A percentile compares a stretch with the other conserved stretches of the same genome.
phyloP scores from a whole-genome alignment of 441 rosid species.

The Dalechampia spathulata region DNA sequence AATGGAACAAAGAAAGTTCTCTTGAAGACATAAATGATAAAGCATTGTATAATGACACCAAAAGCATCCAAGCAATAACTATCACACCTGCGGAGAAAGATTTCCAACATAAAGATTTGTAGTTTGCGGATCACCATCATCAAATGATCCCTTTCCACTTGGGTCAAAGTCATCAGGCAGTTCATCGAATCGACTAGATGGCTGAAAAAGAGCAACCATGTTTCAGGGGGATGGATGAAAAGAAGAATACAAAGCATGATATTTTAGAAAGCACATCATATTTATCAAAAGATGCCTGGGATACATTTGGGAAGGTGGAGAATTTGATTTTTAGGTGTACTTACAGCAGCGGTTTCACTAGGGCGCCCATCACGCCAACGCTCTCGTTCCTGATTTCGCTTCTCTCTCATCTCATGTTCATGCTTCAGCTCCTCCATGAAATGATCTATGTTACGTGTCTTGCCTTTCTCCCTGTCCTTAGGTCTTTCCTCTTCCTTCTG shows the following conservation, averaged over 20 bases:
- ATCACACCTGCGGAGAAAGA: conserved; percentile 80
- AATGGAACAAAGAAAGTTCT: conserved; percentile 10
- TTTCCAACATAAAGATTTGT: conserved; percentile 98
- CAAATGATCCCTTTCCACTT: conserved; percentile 98
- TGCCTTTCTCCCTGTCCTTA: conserved; percentile 86
- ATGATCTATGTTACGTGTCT: conserved; percentile 84
- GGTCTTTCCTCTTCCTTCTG: conserved; percentile 81
- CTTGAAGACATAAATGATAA: conserved; percentile 5
- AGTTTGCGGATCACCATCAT: conserved; percentile 98
- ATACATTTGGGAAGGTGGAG: neutral
- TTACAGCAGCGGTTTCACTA: conserved; percentile 61
- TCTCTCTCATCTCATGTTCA: conserved; percentile 97
- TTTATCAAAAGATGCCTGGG: neutral
- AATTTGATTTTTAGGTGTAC: conserved; percentile 11
- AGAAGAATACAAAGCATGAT: neutral
- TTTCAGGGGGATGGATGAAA: neutral
- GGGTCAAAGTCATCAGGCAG: conserved; percentile 98
- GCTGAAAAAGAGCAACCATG: conserved; percentile 41
- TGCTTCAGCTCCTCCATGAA: conserved; percentile 98
- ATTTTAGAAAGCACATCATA: neutral
- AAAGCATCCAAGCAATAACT: conserved; percentile 14
- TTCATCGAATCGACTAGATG: conserved; percentile 91
- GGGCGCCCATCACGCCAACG: conserved; percentile 72
- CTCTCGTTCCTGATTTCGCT: conserved; percentile 93
- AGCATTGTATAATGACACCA: neutral